Conservation (phyloP, 768 basidiomycete species). For the Lentinula sp. region DNA sequence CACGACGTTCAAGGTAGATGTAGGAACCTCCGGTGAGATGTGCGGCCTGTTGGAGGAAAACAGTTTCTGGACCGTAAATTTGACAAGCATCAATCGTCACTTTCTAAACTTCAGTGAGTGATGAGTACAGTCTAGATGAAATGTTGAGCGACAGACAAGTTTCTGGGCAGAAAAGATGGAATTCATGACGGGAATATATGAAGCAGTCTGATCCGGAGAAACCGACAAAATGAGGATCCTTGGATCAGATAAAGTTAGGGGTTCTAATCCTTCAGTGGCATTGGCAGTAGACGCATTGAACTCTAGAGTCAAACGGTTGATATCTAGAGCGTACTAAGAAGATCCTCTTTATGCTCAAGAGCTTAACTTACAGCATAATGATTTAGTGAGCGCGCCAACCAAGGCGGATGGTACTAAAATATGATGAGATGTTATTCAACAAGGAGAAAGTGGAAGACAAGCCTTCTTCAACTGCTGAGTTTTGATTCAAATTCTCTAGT, state of each 20-base stretch:
- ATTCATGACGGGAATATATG: slow-evolving; percentile 99
- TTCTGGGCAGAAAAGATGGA: slow-evolving; percentile 99
- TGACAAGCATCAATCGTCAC: slow-evolving; percentile 97
- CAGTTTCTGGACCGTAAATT: slow-evolving; percentile 80
- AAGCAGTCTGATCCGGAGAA: slow-evolving; percentile 81
- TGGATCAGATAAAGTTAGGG: slow-evolving; percentile 27
- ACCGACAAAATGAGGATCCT: slow-evolving; percentile 73
- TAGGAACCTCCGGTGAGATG: slow-evolving; percentile 95
- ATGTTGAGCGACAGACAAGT: slow-evolving; percentile 47
- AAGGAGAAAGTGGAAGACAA: slow-evolving; percentile 11
- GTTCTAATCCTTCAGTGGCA: slow-evolving; percentile 22
- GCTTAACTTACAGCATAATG: slow-evolving; percentile 69
- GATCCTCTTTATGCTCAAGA: slow-evolving; percentile 11
- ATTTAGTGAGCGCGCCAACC: slow-evolving; percentile 87
- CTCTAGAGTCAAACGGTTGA: slow-evolving; percentile 31
- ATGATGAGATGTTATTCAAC: slow-evolving; percentile 11
- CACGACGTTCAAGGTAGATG: slow-evolving; percentile 73
- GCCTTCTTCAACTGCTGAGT: slow-evolving; percentile 47
- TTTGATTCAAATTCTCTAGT: slow-evolving; percentile 37
- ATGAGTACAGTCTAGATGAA: neutral
- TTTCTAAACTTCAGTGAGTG: slow-evolving; percentile 48
- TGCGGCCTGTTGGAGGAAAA: slow-evolving; percentile 96
- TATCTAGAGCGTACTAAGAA: slow-evolving; percentile 20
- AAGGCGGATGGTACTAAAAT: slow-evolving; percentile 55
- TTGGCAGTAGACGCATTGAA: slow-evolving; percentile 22